phyloP scores from a whole-genome alignment of 768 basidiomycete genomes.

The Cystofilobasidium bisporidii region DNA sequence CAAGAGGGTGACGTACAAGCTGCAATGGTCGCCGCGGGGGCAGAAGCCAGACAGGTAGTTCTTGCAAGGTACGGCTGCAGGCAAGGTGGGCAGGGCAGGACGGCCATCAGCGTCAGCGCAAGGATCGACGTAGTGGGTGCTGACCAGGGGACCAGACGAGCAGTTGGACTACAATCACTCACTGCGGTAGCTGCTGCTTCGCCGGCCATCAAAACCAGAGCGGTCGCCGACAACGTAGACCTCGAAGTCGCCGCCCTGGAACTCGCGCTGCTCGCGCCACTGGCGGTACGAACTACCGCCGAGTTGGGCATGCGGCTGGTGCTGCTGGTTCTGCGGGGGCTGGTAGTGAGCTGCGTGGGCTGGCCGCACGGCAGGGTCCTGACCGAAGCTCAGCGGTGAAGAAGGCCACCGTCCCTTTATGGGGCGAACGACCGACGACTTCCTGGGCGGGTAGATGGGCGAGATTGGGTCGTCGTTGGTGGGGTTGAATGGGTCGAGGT shows the following conservation, averaged over 20 bases:
- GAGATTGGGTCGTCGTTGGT: constrained; percentile 21
- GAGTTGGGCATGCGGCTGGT: no score
- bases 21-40: background rate
- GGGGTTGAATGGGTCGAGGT: constrained; percentile 21
- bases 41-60: background rate
- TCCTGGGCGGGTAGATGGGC: constrained; percentile 11
- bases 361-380: background rate
- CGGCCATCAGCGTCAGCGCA: no score
- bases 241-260: background rate
- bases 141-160: no score
- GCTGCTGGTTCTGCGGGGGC: no score
- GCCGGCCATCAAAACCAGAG: background rate
- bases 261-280: background rate
- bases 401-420: background rate
- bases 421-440: background rate
- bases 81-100: no score
- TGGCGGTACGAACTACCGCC: background rate
- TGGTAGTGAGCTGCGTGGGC: background rate
- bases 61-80: background rate
- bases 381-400: background rate
- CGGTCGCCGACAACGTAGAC: background rate
- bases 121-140: no score
- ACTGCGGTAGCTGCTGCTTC: background rate
- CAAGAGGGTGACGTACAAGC: background rate
- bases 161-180: no score